Percentiles rank a stretch among this genome's conserved stretches.
phyloP scores from a whole-genome alignment of 345 rosid genomes.

The Clausena lansium region DNA sequence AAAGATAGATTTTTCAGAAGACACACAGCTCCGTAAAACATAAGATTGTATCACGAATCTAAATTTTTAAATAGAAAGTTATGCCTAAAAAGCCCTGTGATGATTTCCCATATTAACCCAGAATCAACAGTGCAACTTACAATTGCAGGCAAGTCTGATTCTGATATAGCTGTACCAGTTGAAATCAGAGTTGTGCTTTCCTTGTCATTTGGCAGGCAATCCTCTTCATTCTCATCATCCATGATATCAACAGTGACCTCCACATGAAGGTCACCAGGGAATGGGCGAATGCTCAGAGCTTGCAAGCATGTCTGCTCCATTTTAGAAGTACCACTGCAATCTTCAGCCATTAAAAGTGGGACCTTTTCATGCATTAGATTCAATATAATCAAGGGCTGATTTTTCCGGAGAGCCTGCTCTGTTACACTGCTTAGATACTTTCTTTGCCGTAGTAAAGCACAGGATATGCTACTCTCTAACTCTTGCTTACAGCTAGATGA shows the following conservation, averaged over 20 bases:
- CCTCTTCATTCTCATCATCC: constrained; percentile 46
- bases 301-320: constrained; percentile 72
- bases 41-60: background rate
- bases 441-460: constrained; percentile 53
- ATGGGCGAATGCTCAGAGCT: constrained; percentile 54
- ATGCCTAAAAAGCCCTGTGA: background rate
- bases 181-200: constrained; percentile 33
- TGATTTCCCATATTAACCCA: background rate
- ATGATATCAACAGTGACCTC: constrained; percentile 36
- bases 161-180: constrained; percentile 38
- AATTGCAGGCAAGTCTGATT: constrained; percentile 54
- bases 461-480: constrained; percentile 49
- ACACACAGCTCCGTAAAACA: background rate
- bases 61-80: constrained; percentile 6
- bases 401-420: constrained; percentile 68
- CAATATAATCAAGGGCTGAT: constrained; percentile 61
- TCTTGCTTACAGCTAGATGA: constrained; percentile 41
- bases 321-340: constrained; percentile 48
- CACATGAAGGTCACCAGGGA: constrained; percentile 40
- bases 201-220: constrained; percentile 29
- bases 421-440: constrained; percentile 63
- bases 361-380: constrained; percentile 75
- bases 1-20: background rate
- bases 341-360: constrained; percentile 40
- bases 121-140: constrained; percentile 34